Conservation (phyloP, 2,329 filamentous ascomycete species). For the Aspergillus sp. region DNA sequence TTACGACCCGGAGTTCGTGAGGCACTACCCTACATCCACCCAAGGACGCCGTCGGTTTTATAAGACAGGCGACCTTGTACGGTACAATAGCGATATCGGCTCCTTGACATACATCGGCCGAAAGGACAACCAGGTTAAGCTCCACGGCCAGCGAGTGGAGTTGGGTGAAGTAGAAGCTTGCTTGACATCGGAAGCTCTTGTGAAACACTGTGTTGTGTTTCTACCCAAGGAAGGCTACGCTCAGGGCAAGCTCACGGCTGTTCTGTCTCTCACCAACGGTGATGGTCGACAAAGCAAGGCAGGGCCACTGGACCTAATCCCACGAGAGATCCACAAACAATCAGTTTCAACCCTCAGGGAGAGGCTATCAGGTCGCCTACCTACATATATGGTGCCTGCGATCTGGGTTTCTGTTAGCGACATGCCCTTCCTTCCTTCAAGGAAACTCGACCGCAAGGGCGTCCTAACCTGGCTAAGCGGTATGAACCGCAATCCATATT, state of each 20-base stretch:
- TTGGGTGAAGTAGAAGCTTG: constrained; percentile 53
- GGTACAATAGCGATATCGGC: constrained; percentile 37
- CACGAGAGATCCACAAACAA: constrained; percentile 25
- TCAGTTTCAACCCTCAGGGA: constrained; percentile 24
- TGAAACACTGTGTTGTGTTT: constrained; percentile 37
- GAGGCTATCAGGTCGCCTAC: constrained; percentile 32
- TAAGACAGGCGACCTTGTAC: constrained; percentile 42
- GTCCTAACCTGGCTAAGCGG: constrained; percentile 32
- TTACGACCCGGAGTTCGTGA: constrained; percentile 54
- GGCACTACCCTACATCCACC: constrained; percentile 31
- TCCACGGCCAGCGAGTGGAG: constrained; percentile 65
- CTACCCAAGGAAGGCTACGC: constrained; percentile 38
- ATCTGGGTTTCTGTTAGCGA: constrained; percentile 46
- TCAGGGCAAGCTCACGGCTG: constrained; percentile 30
- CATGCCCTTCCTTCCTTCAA: constrained; percentile 46
- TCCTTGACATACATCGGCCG: constrained; percentile 52
- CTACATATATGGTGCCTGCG: constrained; percentile 48
- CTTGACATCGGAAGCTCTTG: constrained; percentile 25
- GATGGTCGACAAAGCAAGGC: not conserved
- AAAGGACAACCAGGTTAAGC: constrained; percentile 66
- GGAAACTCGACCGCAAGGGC: constrained; percentile 48
- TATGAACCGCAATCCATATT: constrained; percentile 16
- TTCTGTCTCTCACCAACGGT: constrained; percentile 28
- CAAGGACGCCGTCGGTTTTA: constrained; percentile 33
- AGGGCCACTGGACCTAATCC: constrained; percentile 17